Percentiles rank a stretch among this genome's conserved stretches.
phyloP scores from a whole-genome alignment of 495 filamentous ascomycete species.

The Glarea lozoyensis region DNA sequence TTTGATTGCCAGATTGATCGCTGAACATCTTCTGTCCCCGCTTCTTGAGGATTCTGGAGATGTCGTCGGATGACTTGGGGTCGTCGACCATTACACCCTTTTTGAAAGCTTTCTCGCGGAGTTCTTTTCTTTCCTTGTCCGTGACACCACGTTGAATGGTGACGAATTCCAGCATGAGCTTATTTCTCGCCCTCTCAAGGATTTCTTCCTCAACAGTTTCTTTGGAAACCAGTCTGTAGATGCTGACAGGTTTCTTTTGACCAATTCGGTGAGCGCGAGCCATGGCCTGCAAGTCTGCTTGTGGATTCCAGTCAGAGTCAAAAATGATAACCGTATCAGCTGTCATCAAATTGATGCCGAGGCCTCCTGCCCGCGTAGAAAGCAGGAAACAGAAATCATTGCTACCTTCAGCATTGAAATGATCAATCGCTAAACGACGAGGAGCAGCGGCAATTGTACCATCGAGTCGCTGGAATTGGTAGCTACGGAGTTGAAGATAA shows the following conservation, averaged over 20 bases:
- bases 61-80: conserved; percentile 80
- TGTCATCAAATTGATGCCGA: conserved; percentile 98
- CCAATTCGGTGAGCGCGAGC: conserved; percentile 95
- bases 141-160: conserved; percentile 96
- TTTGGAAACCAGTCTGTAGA: conserved; percentile 92
- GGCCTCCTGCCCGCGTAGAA: conserved; percentile 88
- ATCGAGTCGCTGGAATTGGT: conserved; percentile 88
- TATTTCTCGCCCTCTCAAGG: conserved; percentile 90
- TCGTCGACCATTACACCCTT: conserved; percentile 46
- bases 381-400: conserved; percentile 94
- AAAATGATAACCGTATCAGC: conserved; percentile 97
- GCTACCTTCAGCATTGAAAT: conserved; percentile 92
- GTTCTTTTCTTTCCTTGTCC: conserved; percentile 71
- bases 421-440: conserved; percentile 87
- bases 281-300: conserved; percentile 98
- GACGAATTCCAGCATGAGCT: conserved; percentile 95
- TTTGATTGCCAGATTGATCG: conserved; percentile 89
- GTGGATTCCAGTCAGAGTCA: conserved; percentile 98
- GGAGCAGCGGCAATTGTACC: conserved; percentile 83
- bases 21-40: conserved; percentile 97
- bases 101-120: conserved; percentile 43
- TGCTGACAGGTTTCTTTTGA: conserved; percentile 88
- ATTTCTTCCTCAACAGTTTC: conserved; percentile 98
- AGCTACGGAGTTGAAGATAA: conserved; percentile 81
- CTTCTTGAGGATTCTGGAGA: conserved; percentile 85